These are phyloP conservation scores for Boletus tylopilopsis DNA, from an alignment of 768 basidiomycete species.

Conservation along the genomic window DNA sequence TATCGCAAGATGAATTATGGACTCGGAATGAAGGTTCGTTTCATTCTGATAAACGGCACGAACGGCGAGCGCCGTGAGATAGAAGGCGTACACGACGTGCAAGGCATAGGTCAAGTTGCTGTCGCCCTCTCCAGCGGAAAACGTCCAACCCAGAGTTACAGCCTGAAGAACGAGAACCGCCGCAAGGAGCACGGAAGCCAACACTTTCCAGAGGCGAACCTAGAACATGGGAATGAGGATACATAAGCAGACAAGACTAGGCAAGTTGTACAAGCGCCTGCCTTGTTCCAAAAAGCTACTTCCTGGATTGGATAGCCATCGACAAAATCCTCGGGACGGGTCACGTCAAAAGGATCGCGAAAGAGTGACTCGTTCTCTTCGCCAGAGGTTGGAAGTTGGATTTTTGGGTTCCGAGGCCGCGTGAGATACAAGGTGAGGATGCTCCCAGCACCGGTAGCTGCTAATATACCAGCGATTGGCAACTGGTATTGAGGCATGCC, in stretches of 20 bases:
- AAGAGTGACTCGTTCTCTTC: slow-evolving; percentile 23
- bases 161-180: slow-evolving; percentile 49
- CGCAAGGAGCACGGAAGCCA: slow-evolving; percentile 44
- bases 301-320: slow-evolving; percentile 67
- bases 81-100: slow-evolving; percentile 54
- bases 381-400: slow-evolving; percentile 41
- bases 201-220: slow-evolving; percentile 59
- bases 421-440: slow-evolving; percentile 39
- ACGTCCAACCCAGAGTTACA: slow-evolving; percentile 49
- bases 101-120: slow-evolving; percentile 40
- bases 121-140: slow-evolving; percentile 22
- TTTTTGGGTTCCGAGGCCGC: slow-evolving; percentile 44
- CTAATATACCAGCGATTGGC: slow-evolving; percentile 47
- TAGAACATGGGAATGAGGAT: slow-evolving; percentile 23
- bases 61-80: slow-evolving; percentile 50
- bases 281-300: slow-evolving; percentile 56
- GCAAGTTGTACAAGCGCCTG: slow-evolving; percentile 23
- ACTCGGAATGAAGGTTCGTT: slow-evolving; percentile 38
- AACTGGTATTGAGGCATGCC: slow-evolving; percentile 62
- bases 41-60: slow-evolving; percentile 48
- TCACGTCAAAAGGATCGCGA: slow-evolving; percentile 67
- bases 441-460: slow-evolving; percentile 42
- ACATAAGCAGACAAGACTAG: not conserved
- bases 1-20: slow-evolving; percentile 57
- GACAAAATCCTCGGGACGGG: slow-evolving; percentile 61